These are phyloP conservation scores for Ceratocystiopsis sp. DNA, from an alignment of 2,329 filamentous ascomycete species.

Conservation along the genomic window DNA sequence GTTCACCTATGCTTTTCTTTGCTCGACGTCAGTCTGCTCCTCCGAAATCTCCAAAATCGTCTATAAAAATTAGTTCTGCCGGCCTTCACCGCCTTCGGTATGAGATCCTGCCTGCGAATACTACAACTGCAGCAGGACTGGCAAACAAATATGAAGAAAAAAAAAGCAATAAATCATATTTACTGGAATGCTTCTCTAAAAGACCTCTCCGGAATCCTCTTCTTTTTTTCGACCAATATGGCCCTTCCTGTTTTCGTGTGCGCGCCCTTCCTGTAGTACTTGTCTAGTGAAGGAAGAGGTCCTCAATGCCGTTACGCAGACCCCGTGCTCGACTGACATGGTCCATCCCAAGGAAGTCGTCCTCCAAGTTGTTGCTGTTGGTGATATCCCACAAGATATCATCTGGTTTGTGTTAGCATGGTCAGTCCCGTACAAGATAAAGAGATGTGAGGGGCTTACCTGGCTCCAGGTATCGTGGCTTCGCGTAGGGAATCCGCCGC, in stretches of 20 bases:
- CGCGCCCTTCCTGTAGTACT: too few species aligned
- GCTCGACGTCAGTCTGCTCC: too few species aligned
- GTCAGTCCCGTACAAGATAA: neutral
- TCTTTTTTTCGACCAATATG: too few species aligned
- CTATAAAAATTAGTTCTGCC: constrained; percentile 21
- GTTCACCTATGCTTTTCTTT: too few species aligned
- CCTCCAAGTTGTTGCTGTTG: constrained; percentile 23
- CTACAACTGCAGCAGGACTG: neutral
- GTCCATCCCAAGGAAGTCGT: constrained; percentile 48
- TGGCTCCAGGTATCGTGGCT: constrained; percentile 70
- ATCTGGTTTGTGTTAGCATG: constrained; percentile 24
- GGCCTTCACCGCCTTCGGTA: constrained; percentile 16
- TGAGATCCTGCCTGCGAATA: neutral
- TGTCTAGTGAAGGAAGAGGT: constrained; percentile 38
- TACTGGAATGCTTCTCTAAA: neutral
- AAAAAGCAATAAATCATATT: neutral
- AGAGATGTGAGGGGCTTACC: constrained; percentile 37
- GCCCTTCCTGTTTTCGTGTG: too few species aligned
- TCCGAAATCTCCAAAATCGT: neutral
- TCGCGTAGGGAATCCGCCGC: constrained; percentile 53
- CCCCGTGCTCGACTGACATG: constrained; percentile 45
- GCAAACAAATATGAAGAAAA: neutral
- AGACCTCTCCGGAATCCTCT: too few species aligned
- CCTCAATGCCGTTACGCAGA: constrained; percentile 41
- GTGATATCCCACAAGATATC: constrained; percentile 39